Percentiles rank a stretch among this genome's conserved stretches.
phyloP scores from a whole-genome alignment of 1,284 basidiomycete species.

The Pulveroboletus sp. region DNA sequence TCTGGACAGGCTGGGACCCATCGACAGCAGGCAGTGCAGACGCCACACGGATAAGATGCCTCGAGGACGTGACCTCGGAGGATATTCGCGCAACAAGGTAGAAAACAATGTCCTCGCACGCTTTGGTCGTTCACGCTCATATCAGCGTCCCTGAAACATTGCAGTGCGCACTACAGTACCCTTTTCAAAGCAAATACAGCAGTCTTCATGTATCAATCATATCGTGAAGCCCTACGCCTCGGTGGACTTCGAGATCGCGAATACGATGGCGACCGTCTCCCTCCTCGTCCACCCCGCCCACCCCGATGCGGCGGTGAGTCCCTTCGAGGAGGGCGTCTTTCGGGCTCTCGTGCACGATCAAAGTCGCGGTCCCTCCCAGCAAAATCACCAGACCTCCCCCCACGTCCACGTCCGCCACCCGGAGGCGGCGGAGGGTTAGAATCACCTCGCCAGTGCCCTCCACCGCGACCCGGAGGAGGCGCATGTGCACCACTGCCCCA shows the following conservation, averaged over 20 bases:
- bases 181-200: slow-evolving; percentile 7
- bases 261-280: slow-evolving; percentile 40
- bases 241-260: slow-evolving; percentile 39
- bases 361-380: slow-evolving; percentile 39
- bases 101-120: not conserved
- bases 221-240: slow-evolving; percentile 34
- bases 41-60: slow-evolving; percentile 17
- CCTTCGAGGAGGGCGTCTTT: slow-evolving; percentile 46
- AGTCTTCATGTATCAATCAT: slow-evolving; percentile 28
- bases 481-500: slow-evolving; percentile 45
- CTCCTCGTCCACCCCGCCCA: slow-evolving; percentile 42
- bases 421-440: slow-evolving; percentile 49
- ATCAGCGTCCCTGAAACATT: too few species aligned
- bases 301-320: slow-evolving; percentile 46
- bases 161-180: not conserved
- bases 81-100: too few species aligned
- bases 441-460: slow-evolving; percentile 69
- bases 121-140: not conserved
- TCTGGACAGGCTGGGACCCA: slow-evolving; percentile 30
- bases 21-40: slow-evolving; percentile 4
- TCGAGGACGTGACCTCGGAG: slow-evolving; percentile 9
- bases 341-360: slow-evolving; percentile 36
- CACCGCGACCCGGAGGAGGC: slow-evolving; percentile 48
- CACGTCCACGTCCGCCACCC: slow-evolving; percentile 46
- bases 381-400: slow-evolving; percentile 42